Conservation (phyloP, 345 rosid genomes). For the Eucalyptus brandiana region DNA sequence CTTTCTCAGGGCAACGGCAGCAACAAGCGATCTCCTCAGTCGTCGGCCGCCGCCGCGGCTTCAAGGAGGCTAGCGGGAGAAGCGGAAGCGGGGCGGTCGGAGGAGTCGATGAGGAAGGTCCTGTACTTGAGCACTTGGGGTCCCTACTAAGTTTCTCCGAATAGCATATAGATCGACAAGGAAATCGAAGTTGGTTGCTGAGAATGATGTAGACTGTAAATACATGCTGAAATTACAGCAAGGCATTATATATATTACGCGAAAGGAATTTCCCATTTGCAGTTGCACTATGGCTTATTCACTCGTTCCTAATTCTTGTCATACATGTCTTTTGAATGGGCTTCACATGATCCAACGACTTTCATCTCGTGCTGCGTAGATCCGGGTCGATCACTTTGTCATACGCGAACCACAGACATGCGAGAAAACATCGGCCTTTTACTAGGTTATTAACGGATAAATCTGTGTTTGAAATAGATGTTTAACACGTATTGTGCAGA, state of each 20-base stretch:
- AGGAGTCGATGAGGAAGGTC: constrained; percentile 37
- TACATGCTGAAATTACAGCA: background rate
- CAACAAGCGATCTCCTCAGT: constrained; percentile 9
- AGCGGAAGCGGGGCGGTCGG: constrained; percentile 7
- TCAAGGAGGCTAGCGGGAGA: background rate
- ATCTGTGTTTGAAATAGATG: background rate
- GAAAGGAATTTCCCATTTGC: background rate
- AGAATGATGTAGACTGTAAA: background rate
- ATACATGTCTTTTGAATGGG: background rate
- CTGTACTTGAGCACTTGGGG: constrained; percentile 55
- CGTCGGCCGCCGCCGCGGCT: background rate
- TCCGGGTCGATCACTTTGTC: background rate
- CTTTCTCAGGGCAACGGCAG: background rate
- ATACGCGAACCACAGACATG: background rate
- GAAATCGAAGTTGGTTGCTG: background rate
- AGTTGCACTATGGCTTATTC: background rate
- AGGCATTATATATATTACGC: background rate
- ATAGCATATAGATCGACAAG: background rate
- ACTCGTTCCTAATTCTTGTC: background rate
- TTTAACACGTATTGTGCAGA: background rate
- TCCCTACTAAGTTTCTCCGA: background rate
- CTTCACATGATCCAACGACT: background rate
- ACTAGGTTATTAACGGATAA: background rate
- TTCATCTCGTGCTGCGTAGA: background rate
- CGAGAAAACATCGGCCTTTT: background rate